Base-by-base conservation (phyloP, 768 basidiomycete species). In the Phaeolepiota aurea region DNA sequence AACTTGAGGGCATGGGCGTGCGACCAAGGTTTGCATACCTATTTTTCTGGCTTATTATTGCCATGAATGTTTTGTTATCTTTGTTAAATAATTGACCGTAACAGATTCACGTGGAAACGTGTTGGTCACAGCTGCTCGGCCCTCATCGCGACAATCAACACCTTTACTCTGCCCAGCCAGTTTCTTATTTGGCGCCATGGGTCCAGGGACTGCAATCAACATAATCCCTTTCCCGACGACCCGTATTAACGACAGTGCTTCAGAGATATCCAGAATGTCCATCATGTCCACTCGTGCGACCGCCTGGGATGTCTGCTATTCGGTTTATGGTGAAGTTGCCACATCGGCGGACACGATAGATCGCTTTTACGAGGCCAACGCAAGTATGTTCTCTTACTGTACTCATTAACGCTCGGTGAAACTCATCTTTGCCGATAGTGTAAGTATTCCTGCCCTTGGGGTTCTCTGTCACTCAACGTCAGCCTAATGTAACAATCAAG, bases 311-410 rank as follows among this genome's bases (percentile, higher is more conserved):
- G 75, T 86, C 20, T 82, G 84, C 51, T 72, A 79, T 44, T 71
- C 74, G 30, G 80, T 85, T 38, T 84, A 85, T 42, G 79, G 81
- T 13, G 72, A 80, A 14, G 58, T 56, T 30, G 62, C 72, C 2
- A 57, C 66, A 10, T 68, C 79, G 23, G 63, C 71, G 38, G 76
- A 73, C 34, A 61, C 68, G 3, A 60, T 82, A 0, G 74, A 76
- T 47, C 67, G 72, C 38, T 76, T 80, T 48, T 88, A 87, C 50
- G 86, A 88, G 56, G 48, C 77, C 14, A 77, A 73, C 54, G 86
- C 86, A 45, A 71, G 82, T 76, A 51, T 54, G 80, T 69, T 38
- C 33, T 20, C 47, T 20, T 18, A 40, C 20, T 36, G 20, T 32
- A 43, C 20, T 38, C 20, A n/a, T 34, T 50, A 15, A 43, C 38